Conservation (phyloP, 1,284 basidiomycete species). For the Pseudozyma sp. region DNA sequence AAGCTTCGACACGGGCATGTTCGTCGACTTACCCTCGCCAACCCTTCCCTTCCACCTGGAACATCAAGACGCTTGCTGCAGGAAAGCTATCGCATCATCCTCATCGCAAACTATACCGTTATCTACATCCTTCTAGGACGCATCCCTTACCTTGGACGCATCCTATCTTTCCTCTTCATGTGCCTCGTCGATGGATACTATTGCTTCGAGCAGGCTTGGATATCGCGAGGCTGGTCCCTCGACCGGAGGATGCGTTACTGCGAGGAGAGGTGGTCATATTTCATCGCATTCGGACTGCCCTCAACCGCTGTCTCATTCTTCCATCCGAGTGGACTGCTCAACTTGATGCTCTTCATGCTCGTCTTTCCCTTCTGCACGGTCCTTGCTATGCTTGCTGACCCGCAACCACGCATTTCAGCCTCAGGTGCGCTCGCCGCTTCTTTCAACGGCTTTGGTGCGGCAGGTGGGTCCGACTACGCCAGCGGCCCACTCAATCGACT, state of each 20-base stretch:
- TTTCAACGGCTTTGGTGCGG: constrained; percentile 17
- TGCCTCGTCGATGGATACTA: constrained; percentile 66
- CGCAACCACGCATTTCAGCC: constrained; percentile 56
- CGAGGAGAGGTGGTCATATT: constrained; percentile 67
- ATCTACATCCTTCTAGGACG: constrained; percentile 52
- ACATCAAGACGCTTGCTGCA: constrained; percentile 53
- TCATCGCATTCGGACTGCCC: constrained; percentile 66
- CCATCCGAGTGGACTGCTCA: constrained; percentile 66
- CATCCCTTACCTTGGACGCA: constrained; percentile 59
- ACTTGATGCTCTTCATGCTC: constrained; percentile 68
- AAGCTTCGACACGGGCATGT: constrained; percentile 43
- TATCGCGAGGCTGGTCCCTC: constrained; percentile 58
- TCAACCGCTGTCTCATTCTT: constrained; percentile 67
- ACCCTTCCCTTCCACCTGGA: constrained; percentile 37
- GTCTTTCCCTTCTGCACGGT: constrained; percentile 66
- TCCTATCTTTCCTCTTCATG: constrained; percentile 63
- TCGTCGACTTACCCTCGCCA: constrained; percentile 31
- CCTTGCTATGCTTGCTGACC: constrained; percentile 63
- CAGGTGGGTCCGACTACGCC: constrained; percentile 24
- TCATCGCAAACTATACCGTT: constrained; percentile 62
- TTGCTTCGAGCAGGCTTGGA: constrained; percentile 68
- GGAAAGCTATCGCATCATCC: constrained; percentile 57
- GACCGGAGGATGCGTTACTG: constrained; percentile 63
- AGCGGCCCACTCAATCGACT: constrained; percentile 47
- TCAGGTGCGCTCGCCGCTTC: constrained; percentile 38